Percentiles rank a stretch among this genome's conserved stretches.
These are phyloP conservation scores for Aspergillus mulundensis DNA, from an alignment of 495 filamentous ascomycete genomes.

Conservation along the genomic window DNA sequence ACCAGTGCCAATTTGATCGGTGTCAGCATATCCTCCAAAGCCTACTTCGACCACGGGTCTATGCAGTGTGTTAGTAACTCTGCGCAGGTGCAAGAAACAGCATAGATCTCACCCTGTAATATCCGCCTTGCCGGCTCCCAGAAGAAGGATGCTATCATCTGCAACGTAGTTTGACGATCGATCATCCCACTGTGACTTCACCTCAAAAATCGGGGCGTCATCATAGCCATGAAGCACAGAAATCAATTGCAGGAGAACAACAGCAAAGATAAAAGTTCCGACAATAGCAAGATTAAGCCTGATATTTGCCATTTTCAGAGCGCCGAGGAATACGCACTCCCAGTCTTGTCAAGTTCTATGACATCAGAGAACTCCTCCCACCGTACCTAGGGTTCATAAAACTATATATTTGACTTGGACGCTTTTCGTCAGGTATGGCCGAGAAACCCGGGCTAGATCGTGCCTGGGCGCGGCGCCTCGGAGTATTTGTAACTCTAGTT, in stretches of 20 bases:
- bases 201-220: conserved; percentile 10
- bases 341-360: conserved; percentile 2
- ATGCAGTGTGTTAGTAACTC: background rate
- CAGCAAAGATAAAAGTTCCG: conserved; percentile 20
- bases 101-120: conserved; percentile 69
- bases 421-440: conserved; percentile 11
- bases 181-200: conserved; percentile 11
- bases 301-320: conserved; percentile 28
- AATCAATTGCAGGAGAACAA: conserved; percentile 32
- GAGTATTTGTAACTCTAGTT: conserved; percentile 5
- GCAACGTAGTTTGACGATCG: conserved; percentile 18
- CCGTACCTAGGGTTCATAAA: background rate
- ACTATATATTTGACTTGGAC: conserved; percentile 6
- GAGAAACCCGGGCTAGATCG: background rate
- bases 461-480: background rate
- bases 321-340: background rate
- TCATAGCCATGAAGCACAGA: conserved; percentile 18
- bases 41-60: conserved; percentile 88
- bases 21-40: conserved; percentile 88
- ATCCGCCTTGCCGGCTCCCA: conserved; percentile 94
- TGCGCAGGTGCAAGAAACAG: background rate
- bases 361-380: background rate
- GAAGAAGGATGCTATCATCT: conserved; percentile 56
- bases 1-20: conserved; percentile 81
- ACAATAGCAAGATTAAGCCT: conserved; percentile 23